These are phyloP conservation scores for Tolypocladium ovalisporum DNA, from an alignment of 2,329 filamentous ascomycete species.

Conservation along the genomic window DNA sequence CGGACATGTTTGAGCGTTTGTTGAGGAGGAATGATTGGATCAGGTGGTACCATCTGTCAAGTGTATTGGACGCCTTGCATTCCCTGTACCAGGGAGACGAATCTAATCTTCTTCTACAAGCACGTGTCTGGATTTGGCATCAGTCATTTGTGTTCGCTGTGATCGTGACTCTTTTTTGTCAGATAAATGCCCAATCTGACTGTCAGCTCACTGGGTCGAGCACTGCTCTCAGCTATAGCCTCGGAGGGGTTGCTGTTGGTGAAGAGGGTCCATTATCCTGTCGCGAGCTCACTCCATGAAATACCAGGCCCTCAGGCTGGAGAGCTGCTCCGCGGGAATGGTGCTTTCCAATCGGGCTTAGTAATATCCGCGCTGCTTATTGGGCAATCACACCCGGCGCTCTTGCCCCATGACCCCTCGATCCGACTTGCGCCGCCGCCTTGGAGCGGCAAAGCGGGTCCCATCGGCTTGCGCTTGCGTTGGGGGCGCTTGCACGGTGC, in stretches of 20 bases:
- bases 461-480: not conserved
- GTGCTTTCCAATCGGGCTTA: not conserved
- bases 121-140: too few relatives aligned
- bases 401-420: not conserved
- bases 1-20: not conserved
- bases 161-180: too few relatives aligned
- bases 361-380: not conserved
- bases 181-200: too few relatives aligned
- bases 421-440: not conserved
- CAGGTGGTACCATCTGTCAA: not conserved
- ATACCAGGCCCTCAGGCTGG: too few relatives aligned
- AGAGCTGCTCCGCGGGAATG: not conserved
- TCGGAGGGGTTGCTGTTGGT: too few relatives aligned
- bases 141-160: too few relatives aligned
- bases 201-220: too few relatives aligned
- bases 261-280: too few relatives aligned
- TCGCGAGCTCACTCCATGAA: too few relatives aligned
- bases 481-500: not conserved
- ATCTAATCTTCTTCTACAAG: not conserved
- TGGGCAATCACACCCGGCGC: not conserved
- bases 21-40: not conserved
- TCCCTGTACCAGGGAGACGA: not conserved
- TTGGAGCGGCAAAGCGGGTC: not conserved
- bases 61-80: not conserved
- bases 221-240: too few relatives aligned